These are phyloP conservation scores for Pythium sukuiense DNA, from an alignment of 352 stramenopile genomes.

Conservation along the genomic window DNA sequence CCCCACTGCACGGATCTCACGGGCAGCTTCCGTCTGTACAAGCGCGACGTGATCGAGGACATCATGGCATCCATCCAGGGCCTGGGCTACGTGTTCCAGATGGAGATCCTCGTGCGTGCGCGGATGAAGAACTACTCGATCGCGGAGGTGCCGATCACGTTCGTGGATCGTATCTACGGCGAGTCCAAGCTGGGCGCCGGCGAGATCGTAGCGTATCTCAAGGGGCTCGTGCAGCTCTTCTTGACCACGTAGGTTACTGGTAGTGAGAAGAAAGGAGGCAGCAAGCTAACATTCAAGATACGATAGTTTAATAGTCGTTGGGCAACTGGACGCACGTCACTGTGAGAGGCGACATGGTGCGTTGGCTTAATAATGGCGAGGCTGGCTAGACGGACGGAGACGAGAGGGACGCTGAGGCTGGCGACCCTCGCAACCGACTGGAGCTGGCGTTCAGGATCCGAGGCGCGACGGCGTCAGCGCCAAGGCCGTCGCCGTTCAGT, in stretches of 20 bases:
- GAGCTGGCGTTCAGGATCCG: slow-evolving; percentile 9
- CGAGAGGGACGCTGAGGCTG: neutral
- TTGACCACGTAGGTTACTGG: slow-evolving; percentile 86
- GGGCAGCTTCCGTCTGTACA: slow-evolving; percentile 97
- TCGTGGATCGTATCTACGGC: slow-evolving; percentile 99
- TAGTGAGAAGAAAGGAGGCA: neutral
- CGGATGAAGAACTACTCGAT: slow-evolving; percentile 91
- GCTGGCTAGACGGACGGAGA: neutral
- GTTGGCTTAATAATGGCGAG: neutral
- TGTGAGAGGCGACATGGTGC: too few species aligned
- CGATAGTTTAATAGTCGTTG: slow-evolving; percentile 25
- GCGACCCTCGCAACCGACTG: slow-evolving; percentile 20
- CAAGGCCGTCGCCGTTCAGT: slow-evolving; percentile 34
- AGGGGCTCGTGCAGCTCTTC: slow-evolving; percentile 95
- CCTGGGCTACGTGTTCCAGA: slow-evolving; percentile 98
- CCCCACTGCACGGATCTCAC: slow-evolving; percentile 96
- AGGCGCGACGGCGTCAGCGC: slow-evolving; percentile 19
- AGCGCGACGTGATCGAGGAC: slow-evolving; percentile 92
- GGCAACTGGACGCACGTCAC: neutral
- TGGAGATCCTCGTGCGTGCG: slow-evolving; percentile 98
- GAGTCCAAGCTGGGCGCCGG: slow-evolving; percentile 97
- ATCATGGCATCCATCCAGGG: slow-evolving; percentile 92
- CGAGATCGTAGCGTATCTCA: slow-evolving; percentile 98
- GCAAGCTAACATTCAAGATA: slow-evolving; percentile 9
- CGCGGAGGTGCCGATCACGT: slow-evolving; percentile 96